Evolutionary conservation across 805 yeast genomes (phyloP), one percentile per base, ranked within the genome.

Genomic region (Kockiozyma suomiensis): DNA sequence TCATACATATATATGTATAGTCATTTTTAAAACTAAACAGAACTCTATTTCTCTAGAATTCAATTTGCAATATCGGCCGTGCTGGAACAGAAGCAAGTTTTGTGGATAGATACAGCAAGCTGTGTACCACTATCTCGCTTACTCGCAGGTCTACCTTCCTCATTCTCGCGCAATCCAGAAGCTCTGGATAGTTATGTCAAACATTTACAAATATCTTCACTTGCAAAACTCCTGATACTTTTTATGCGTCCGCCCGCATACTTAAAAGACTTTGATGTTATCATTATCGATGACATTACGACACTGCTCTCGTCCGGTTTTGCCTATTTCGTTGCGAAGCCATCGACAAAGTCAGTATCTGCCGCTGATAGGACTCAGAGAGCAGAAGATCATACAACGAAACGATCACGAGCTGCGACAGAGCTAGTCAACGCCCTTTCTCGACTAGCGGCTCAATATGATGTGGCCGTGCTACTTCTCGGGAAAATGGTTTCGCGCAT

Each of bases 101-200:
- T 61, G n/a, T 61, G 65, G 65, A 58, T 61, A 13, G 65, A 61
- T 37, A 60, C 58, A 8, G 50, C 57, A n/a, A 37, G 50, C 30
- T 25, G 23, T n/a, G 19, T 54, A 5, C 58, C 64, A 10, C 23
- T 43, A 13, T 8, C 35, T 10, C 46, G 64, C 10, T 13, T 55
- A 35, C 49, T 41, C 5, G 23, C 37, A 30, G 54, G 49, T 6
- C 17, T 54, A 3, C 51, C 35, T 4, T 6, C 2, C 2, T 10
- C 40, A 7, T 8, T 51, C 10, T 7, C 52, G 7, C 26, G 28
- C 19, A 41, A 50, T 41, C 35, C 23, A 3, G 48, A 4, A 13
- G 3, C 17, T 4, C n/a, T 53, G 15, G 50, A 52, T n/a, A 40
- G 12, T 8, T 32, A 33, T 23, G 40, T 59, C 33, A 19, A 46